Evolutionary conservation across 2,329 filamentous ascomycete species (phyloP), one percentile per base, ranked within the genome.

Genomic region (Proliferodiscus dingleyae): DNA sequence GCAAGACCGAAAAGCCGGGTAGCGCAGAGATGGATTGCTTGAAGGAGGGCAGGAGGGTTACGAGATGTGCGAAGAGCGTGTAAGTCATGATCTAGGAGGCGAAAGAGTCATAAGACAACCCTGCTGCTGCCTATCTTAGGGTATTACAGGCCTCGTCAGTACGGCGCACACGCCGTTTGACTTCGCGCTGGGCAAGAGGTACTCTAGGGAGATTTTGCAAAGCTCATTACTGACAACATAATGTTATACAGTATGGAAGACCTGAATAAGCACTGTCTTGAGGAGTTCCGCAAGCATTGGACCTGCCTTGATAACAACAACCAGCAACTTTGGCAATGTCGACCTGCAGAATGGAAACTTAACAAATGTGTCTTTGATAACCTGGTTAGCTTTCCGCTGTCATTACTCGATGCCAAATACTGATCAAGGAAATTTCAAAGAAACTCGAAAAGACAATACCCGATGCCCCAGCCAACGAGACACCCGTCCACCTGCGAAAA

Each of bases 331-430:
- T 98, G 89, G 86, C 89, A 97, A 64, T 98, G 93, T 74, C 81
- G 93, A 61, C 83, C 82, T 62, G 75, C 79, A 54, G 93, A 98
- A 75, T 84, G 88, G 80, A 83, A 83, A 65, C 74, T 98, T 61
- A 98, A 96, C 77, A 85, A 84, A 72, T 98, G 93, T 70, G 90
- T 96, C 39, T 97, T 87, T 65, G 85, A 96, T 57, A 97, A 96
- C 67, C 70, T 98, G 73, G 93, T 98, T 75, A 52, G 86, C 75
- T 21, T 23, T 15, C 19, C 13, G 10, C 7, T 41, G 5, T 9
- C 11, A 15, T 38, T 26, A 19, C 29, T 4, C 24, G 2, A 38
- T 19, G 3, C 8, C 1, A 23, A 15, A 15, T 37, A 21, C 39
- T 47, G 40, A 38, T 19, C 22, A 22, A 2, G 16, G 16, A 41